Base-by-base conservation (phyloP, 345 rosid species). In the Nephelium lappaceum region DNA sequence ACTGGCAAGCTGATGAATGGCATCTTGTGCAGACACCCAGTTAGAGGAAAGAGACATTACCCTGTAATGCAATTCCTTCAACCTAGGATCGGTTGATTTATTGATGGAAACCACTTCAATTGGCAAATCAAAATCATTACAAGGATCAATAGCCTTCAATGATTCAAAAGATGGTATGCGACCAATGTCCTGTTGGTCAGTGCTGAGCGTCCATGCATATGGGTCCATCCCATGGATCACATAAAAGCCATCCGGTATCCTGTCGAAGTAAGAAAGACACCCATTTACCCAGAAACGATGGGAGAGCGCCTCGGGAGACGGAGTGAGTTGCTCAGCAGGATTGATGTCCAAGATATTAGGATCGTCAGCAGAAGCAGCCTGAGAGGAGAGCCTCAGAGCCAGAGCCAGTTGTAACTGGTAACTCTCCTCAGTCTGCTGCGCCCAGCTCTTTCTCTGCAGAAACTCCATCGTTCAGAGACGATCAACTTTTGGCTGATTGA, bases 221-320 rank as follows among this genome's bases (percentile, higher is more conserved):
- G 88, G 87, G 78, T 88, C 87, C 85, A 88, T 83, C 73, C 91
- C 89, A 70, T 80, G 75, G 57, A 88, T 82, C 21, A 80, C 69
- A 83, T 88, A 88, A 88, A 88, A 85, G 41, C 91, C 91, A 86
- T 88, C 87, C 9, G 82, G 85, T 77, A 88, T 81, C 80, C 82
- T 84, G 78, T 86, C 89, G 27, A 79, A 73, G 71, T 86, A 88
- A 63, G 91, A 88, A 72, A 88, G 81, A 72, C 81, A 80, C 43
- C 91, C 89, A 77, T 83, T 86, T 72, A 86, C 92, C 92, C 92
- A 89, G 78, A 89, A 87, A 15, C 90, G 90, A 82, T 82, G 80
- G 61, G 92, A 89, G 27, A 87, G 8, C 15, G 80, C 84, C 85
- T 85, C 84, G 1, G 87, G 72, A 11, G 86, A 77, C 49, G 78